Evolutionary conservation across 495 filamentous ascomycete genomes (phyloP).

Genomic region (Aspergillus carlsbadensis): DNA sequence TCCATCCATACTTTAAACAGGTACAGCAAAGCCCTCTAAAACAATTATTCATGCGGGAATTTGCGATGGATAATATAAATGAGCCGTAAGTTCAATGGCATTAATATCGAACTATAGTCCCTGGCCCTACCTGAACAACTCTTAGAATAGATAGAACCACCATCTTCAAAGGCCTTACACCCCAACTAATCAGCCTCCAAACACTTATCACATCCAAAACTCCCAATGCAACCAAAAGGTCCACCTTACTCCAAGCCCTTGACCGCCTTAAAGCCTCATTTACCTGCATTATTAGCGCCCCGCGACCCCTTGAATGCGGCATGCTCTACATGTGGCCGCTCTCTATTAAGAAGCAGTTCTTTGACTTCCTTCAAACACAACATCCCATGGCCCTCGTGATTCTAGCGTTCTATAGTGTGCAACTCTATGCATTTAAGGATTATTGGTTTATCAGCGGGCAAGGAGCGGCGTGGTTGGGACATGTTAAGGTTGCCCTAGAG

Average conservation of each 20-base stretch:
- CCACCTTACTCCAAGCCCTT: not conserved
- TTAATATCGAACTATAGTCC: no score
- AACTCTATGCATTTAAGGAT: not conserved
- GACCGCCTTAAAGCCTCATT: not conserved
- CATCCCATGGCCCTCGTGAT: not conserved
- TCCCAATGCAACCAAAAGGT: not conserved
- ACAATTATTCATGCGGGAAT: not conserved
- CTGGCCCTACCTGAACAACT: no score
- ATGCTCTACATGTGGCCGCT: slow-evolving; percentile 5
- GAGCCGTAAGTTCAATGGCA: not conserved
- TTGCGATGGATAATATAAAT: not conserved
- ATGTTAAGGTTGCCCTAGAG: not conserved
- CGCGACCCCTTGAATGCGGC: not conserved
- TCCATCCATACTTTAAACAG: not conserved
- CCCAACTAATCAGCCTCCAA: not conserved
- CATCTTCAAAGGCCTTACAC: not conserved
- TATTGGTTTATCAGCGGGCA: slow-evolving; percentile 3
- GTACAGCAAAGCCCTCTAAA: not conserved
- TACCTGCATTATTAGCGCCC: not conserved
- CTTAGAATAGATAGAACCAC: not conserved
- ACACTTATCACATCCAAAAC: not conserved
- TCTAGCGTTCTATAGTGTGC: slow-evolving; percentile 5
- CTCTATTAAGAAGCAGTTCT: not conserved
- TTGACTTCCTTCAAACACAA: not conserved
- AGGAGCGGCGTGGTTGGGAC: not conserved